Conservation (phyloP, 768 basidiomycete species). For the Boletus tylopilopsis region DNA sequence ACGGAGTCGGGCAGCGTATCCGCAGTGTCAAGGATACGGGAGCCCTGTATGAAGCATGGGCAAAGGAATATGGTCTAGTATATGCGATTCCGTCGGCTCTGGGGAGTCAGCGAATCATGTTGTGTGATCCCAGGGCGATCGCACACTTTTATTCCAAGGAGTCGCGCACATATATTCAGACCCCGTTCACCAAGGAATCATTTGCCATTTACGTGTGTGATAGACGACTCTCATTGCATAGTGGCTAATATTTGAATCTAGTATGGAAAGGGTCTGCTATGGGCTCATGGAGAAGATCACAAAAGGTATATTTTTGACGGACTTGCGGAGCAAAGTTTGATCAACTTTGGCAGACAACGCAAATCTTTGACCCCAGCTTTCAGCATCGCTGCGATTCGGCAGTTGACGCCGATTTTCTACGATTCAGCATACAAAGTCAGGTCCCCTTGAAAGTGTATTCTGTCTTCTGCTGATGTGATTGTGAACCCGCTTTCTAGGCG, state of each 20-base stretch:
- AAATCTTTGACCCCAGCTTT: slow-evolving; percentile 38
- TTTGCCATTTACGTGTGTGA: slow-evolving; percentile 23
- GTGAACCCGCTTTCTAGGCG: slow-evolving; percentile 12
- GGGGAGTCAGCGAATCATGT: slow-evolving; percentile 8
- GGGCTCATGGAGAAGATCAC: slow-evolving; percentile 41
- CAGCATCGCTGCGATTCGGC: slow-evolving; percentile 35
- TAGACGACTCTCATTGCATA: neutral
- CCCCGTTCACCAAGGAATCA: slow-evolving; percentile 29
- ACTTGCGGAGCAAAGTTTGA: neutral
- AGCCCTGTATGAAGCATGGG: slow-evolving; percentile 21
- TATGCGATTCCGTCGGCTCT: slow-evolving; percentile 17
- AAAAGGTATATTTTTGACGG: slow-evolving; percentile 29
- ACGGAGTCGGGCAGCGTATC: slow-evolving; percentile 12
- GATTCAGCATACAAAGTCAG: slow-evolving; percentile 30
- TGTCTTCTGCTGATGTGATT: neutral
- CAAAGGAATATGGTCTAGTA: slow-evolving; percentile 14
- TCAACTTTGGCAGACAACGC: slow-evolving; percentile 27
- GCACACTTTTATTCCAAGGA: slow-evolving; percentile 15
- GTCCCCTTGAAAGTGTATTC: too few species aligned
- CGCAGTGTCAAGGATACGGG: neutral
- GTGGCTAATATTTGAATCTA: neutral
- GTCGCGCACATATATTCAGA: slow-evolving; percentile 38
- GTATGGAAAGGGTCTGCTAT: slow-evolving; percentile 29
- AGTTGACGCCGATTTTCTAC: slow-evolving; percentile 36
- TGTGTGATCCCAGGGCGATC: slow-evolving; percentile 40